phyloP scores from a whole-genome alignment of 2,329 filamentous ascomycete species.

The Colletotrichum echinochloae region DNA sequence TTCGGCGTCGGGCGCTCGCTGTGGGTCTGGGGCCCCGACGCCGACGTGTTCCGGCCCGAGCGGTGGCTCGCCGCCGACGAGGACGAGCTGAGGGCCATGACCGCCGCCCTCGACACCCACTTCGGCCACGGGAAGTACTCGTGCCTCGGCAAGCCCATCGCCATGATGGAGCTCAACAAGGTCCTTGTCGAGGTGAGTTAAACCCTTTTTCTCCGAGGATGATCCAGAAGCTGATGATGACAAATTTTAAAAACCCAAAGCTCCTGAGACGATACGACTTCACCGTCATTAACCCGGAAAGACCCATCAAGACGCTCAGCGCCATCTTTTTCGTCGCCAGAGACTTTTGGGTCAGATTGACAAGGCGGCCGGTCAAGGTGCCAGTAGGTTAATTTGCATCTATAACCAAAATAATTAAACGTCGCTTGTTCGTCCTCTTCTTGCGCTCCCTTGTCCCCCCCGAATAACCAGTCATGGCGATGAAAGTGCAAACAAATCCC shows the following conservation, averaged over 20 bases:
- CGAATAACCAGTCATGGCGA: background rate
- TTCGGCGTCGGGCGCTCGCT: conserved; percentile 65
- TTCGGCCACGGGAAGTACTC: conserved; percentile 60
- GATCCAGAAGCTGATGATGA: background rate
- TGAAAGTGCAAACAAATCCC: too few relatives aligned
- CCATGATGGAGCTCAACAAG: conserved; percentile 62
- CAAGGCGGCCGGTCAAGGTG: conserved; percentile 7
- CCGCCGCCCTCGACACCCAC: conserved; percentile 54
- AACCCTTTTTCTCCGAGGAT: background rate
- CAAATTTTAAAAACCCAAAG: conserved; percentile 37
- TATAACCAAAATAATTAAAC: background rate
- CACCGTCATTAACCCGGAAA: conserved; percentile 49
- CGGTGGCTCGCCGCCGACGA: conserved; percentile 61
- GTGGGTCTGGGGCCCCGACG: conserved; percentile 66
- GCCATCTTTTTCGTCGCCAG: conserved; percentile 52
- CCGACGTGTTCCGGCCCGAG: conserved; percentile 66
- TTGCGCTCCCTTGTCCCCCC: background rate
- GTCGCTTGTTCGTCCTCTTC: background rate
- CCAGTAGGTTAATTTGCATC: too few relatives aligned
- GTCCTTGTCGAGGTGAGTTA: conserved; percentile 58
- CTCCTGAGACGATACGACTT: conserved; percentile 51
- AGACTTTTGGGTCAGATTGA: conserved; percentile 52
- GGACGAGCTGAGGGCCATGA: conserved; percentile 51
- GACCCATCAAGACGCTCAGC: conserved; percentile 48
- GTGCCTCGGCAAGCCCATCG: conserved; percentile 61